Conservation (phyloP, 768 basidiomycete genomes). For the Panaeolus papilionaceus region DNA sequence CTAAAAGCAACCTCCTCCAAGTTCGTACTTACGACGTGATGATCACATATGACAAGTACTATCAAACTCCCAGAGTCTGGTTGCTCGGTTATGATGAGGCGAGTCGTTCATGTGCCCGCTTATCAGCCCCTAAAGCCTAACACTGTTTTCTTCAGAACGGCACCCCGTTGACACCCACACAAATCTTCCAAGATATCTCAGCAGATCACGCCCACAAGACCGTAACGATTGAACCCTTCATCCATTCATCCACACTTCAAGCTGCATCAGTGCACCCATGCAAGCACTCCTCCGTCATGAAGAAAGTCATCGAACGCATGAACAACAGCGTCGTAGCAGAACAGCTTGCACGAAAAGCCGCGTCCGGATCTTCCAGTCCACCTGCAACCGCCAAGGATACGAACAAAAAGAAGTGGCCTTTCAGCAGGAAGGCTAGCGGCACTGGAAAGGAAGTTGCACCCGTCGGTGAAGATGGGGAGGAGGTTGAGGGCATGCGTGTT, state of each 20-base stretch:
- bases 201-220: slow-evolving; percentile 98
- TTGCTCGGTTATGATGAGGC: slow-evolving; percentile 97
- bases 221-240: slow-evolving; percentile 97
- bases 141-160: slow-evolving; percentile 65
- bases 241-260: slow-evolving; percentile 86
- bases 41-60: slow-evolving; percentile 99
- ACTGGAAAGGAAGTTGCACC: slow-evolving; percentile 59
- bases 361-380: slow-evolving; percentile 31
- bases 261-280: slow-evolving; percentile 97
- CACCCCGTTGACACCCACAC: slow-evolving; percentile 82
- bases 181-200: slow-evolving; percentile 97
- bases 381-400: slow-evolving; percentile 48
- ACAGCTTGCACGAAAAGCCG: slow-evolving; percentile 73
- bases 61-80: slow-evolving; percentile 99
- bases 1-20: slow-evolving; percentile 87
- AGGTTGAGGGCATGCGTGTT: slow-evolving; percentile 90
- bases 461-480: slow-evolving; percentile 56
- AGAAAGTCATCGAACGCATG: slow-evolving; percentile 99
- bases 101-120: slow-evolving; percentile 12
- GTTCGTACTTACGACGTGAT: slow-evolving; percentile 99
- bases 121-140: not conserved
- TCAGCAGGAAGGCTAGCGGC: slow-evolving; percentile 76
- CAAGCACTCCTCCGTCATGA: slow-evolving; percentile 99
- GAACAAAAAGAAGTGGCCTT: slow-evolving; percentile 85
- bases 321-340: slow-evolving; percentile 86